phyloP scores from a whole-genome alignment of 192 early-diverging fungal species.

The Backusella mclennaniae region DNA sequence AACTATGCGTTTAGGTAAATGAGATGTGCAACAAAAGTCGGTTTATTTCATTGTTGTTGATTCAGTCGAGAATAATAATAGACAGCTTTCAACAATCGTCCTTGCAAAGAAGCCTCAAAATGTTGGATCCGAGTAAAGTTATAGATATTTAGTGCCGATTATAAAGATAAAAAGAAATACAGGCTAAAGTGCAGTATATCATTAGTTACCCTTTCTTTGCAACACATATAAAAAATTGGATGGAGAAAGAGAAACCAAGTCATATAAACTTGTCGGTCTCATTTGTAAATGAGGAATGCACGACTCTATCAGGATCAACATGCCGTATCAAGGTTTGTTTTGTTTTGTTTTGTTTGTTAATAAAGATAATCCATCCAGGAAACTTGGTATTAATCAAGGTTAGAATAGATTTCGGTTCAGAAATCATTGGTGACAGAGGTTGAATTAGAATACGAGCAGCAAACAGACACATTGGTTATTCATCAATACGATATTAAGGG shows the following conservation, averaged over 20 bases:
- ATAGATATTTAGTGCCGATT: background rate
- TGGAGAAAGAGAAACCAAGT: slow-evolving; percentile 8
- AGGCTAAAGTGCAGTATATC: background rate
- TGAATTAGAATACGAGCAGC: slow-evolving; percentile 14
- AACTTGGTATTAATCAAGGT: background rate
- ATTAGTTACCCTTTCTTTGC: background rate
- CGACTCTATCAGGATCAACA: slow-evolving; percentile 14
- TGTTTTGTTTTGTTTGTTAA: background rate
- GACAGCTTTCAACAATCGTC: slow-evolving; percentile 17
- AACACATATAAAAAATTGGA: slow-evolving; percentile 14
- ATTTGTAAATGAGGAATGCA: background rate
- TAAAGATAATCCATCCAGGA: background rate
- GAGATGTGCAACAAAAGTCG: background rate
- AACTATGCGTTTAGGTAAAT: slow-evolving; percentile 16
- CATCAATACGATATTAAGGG: slow-evolving; percentile 18
- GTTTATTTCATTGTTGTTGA: background rate
- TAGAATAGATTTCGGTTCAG: slow-evolving; percentile 2
- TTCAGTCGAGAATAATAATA: background rate
- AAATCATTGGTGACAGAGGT: slow-evolving; percentile 12
- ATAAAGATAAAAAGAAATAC: background rate
- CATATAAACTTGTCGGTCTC: background rate
- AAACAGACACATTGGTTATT: slow-evolving; percentile 3
- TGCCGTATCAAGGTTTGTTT: slow-evolving; percentile 14
- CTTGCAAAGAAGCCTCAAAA: background rate
- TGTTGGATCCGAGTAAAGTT: background rate